Conservation (phyloP, 2,329 filamentous ascomycete species). For the Aspergillus ruber region DNA sequence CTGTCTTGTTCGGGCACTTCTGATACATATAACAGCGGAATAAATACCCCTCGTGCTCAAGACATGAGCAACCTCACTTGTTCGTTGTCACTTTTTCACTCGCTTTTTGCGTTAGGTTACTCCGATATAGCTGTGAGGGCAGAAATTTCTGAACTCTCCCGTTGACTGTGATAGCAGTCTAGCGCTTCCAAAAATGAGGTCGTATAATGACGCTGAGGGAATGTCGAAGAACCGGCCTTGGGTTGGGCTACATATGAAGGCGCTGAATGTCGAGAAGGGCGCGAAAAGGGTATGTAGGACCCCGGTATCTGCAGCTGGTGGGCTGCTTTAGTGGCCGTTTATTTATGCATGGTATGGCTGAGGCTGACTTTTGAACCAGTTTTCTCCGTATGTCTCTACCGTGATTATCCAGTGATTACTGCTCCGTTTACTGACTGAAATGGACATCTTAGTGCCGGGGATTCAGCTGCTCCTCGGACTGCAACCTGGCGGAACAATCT, state of each 20-base stretch:
- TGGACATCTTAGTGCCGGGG: slow-evolving; percentile 17
- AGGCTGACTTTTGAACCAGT: slow-evolving; percentile 8
- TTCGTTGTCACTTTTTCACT: slow-evolving; percentile 1
- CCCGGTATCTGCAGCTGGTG: neutral
- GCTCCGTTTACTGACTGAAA: neutral
- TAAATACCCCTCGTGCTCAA: slow-evolving; percentile 10
- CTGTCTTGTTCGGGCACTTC: slow-evolving; percentile 10
- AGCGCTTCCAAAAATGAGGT: slow-evolving; percentile 13
- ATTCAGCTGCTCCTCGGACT: slow-evolving; percentile 23
- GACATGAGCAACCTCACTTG: slow-evolving; percentile 2
- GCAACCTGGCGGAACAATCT: slow-evolving; percentile 41
- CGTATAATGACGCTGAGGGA: slow-evolving; percentile 6
- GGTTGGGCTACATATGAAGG: slow-evolving; percentile 21
- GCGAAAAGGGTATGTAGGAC: slow-evolving; percentile 27
- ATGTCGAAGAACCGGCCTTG: slow-evolving; percentile 7
- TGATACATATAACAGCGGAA: slow-evolving; percentile 10
- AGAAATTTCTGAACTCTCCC: too few species aligned
- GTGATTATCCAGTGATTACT: neutral
- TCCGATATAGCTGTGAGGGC: too few species aligned
- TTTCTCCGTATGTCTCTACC: slow-evolving; percentile 9
- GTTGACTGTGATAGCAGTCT: too few species aligned
- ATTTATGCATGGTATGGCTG: slow-evolving; percentile 6
- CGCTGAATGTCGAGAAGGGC: slow-evolving; percentile 27
- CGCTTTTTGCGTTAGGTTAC: neutral
- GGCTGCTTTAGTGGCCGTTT: neutral